phyloP scores from a whole-genome alignment of 1,284 basidiomycete genomes.

The Peniophora sp. region DNA sequence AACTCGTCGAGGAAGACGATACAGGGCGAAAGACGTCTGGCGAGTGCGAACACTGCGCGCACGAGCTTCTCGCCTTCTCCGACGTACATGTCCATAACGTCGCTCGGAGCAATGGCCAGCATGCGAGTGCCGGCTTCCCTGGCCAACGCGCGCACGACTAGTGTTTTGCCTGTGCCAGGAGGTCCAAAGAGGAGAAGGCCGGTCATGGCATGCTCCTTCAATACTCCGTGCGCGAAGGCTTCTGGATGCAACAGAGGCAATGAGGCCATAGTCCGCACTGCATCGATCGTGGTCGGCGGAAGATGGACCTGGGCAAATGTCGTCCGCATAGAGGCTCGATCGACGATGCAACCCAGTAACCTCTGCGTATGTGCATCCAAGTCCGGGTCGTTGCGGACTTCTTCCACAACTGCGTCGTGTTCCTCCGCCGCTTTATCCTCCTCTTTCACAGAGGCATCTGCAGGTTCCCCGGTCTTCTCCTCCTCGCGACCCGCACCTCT shows the following conservation, averaged over 20 bases:
- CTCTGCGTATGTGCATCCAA: slow-evolving; percentile 73
- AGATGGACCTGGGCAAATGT: slow-evolving; percentile 85
- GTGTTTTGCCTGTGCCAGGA: slow-evolving; percentile 87
- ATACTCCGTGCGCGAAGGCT: slow-evolving; percentile 85
- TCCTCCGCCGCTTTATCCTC: slow-evolving; percentile 17
- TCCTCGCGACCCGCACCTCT: slow-evolving; percentile 34
- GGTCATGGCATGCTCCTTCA: slow-evolving; percentile 85
- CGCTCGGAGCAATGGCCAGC: slow-evolving; percentile 77
- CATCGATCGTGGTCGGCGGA: slow-evolving; percentile 78
- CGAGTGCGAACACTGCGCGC: slow-evolving; percentile 84
- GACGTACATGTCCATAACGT: slow-evolving; percentile 91
- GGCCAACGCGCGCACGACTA: slow-evolving; percentile 86
- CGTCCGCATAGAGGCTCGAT: slow-evolving; percentile 71
- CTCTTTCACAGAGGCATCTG: slow-evolving; percentile 25
- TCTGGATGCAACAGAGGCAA: slow-evolving; percentile 84
- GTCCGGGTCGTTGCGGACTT: slow-evolving; percentile 63
- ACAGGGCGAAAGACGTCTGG: slow-evolving; percentile 82
- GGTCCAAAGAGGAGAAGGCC: slow-evolving; percentile 88
- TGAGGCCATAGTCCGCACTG: slow-evolving; percentile 85
- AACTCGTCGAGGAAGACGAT: slow-evolving; percentile 97
- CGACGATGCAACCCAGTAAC: slow-evolving; percentile 77
- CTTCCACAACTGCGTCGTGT: slow-evolving; percentile 65
- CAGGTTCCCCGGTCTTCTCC: slow-evolving; percentile 27
- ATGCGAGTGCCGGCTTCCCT: slow-evolving; percentile 87
- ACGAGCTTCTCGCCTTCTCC: slow-evolving; percentile 95